Evolutionary conservation across 1,284 basidiomycete genomes (phyloP).

Genomic region (Pholiota adiposa): DNA sequence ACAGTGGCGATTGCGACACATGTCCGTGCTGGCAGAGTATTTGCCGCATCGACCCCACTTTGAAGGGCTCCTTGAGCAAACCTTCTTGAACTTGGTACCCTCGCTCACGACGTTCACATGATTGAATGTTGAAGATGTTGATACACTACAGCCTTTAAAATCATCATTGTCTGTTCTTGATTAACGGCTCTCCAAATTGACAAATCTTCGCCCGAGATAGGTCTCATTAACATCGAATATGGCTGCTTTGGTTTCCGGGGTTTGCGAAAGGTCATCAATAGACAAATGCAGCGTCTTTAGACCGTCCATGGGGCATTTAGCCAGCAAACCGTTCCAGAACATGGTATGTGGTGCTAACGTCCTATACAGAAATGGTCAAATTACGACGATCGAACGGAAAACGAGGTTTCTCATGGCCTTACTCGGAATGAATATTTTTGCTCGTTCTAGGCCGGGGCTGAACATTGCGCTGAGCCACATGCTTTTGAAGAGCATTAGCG

Average conservation of each 20-base stretch:
- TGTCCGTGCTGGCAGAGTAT: conserved; percentile 34
- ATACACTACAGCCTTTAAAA: conserved; percentile 7
- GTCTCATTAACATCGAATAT: conserved; percentile 26
- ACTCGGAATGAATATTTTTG: conserved; percentile 6
- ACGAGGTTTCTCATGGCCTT: conserved; percentile 4
- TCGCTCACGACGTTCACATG: conserved; percentile 25
- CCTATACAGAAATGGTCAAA: not conserved
- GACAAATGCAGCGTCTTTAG: conserved; percentile 17
- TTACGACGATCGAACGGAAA: not conserved
- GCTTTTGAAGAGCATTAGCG: conserved; percentile 11
- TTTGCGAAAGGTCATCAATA: conserved; percentile 21
- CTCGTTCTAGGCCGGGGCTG: not conserved
- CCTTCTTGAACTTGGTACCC: conserved; percentile 37
- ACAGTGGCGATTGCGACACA: conserved; percentile 33
- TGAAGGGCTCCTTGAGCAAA: conserved; percentile 31
- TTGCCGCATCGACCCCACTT: conserved; percentile 32
- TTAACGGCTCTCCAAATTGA: conserved; percentile 16
- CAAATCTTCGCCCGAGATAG: conserved; percentile 26
- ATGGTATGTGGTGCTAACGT: conserved; percentile 17
- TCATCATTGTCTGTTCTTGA: conserved; percentile 2
- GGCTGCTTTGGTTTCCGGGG: conserved; percentile 23
- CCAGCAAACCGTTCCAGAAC: conserved; percentile 27
- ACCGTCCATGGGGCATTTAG: conserved; percentile 13
- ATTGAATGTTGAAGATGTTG: not conserved
- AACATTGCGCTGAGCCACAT: not conserved